Percentiles rank a stretch among this genome's conserved stretches.
These are phyloP conservation scores for Teratosphaeria viscida DNA, from an alignment of 2,329 filamentous ascomycete species.

Conservation along the genomic window DNA sequence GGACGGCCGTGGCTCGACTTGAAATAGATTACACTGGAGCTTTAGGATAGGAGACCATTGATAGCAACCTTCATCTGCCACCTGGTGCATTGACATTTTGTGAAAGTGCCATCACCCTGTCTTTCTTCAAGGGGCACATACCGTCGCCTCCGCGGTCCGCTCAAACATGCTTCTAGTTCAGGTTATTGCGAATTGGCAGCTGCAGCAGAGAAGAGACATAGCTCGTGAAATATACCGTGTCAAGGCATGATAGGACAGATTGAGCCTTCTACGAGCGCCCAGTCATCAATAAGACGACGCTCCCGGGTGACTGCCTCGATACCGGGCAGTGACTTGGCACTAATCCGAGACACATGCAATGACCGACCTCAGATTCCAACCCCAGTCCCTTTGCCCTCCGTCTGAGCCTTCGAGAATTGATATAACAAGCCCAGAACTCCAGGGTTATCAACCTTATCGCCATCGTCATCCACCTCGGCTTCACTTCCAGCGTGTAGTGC, in stretches of 20 bases:
- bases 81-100: too few relatives aligned
- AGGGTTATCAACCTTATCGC: conserved; percentile 29
- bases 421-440: conserved; percentile 57
- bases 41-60: not conserved
- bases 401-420: conserved; percentile 55
- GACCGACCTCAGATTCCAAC: not conserved
- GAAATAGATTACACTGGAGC: not conserved
- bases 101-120: not conserved
- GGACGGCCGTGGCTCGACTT: not conserved
- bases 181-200: too few relatives aligned
- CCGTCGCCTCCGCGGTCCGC: not conserved
- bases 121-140: not conserved
- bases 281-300: too few relatives aligned
- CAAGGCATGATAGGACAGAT: not conserved
- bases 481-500: conserved; percentile 33
- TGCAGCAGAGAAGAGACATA: too few relatives aligned
- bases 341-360: not conserved
- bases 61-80: not conserved
- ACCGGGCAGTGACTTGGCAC: not conserved
- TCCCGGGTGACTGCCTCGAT: too few relatives aligned
- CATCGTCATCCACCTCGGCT: conserved; percentile 37
- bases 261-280: not conserved
- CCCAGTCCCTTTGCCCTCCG: conserved; percentile 30
- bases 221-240: not conserved
- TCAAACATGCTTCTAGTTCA: not conserved